Percentiles rank a stretch among this genome's conserved stretches.
phyloP scores from a whole-genome alignment of 2,329 filamentous ascomycete species.

The Hortaea werneckii region DNA sequence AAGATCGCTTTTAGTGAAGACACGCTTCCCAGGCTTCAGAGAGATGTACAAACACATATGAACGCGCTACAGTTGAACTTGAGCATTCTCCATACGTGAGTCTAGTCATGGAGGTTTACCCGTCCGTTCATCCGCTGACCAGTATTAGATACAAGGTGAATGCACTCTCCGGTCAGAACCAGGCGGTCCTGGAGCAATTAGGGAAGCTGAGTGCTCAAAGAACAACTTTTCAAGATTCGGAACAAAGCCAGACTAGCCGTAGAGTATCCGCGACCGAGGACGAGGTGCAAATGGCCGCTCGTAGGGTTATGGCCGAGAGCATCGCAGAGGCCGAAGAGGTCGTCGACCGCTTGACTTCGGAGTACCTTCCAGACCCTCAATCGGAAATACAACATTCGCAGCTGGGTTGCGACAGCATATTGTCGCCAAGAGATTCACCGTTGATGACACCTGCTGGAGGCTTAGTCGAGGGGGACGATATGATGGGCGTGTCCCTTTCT shows the following conservation, averaged over 20 bases:
- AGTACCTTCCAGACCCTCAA: constrained; percentile 8
- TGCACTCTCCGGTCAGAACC: background rate
- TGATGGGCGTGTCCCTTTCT: background rate
- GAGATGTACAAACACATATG: constrained; percentile 13
- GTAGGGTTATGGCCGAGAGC: constrained; percentile 3
- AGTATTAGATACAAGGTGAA: constrained; percentile 7
- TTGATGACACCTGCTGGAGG: background rate
- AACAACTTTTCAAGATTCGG: no score
- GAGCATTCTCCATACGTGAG: constrained; percentile 10
- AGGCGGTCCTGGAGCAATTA: no score
- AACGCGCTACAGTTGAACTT: constrained; percentile 11
- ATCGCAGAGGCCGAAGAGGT: constrained; percentile 10
- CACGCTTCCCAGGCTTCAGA: constrained; percentile 9
- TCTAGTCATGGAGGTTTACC: background rate
- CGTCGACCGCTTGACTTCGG: constrained; percentile 11
- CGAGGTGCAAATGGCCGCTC: no score
- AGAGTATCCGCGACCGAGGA: no score
- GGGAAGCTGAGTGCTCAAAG: no score
- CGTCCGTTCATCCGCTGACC: background rate
- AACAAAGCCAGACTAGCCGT: no score
- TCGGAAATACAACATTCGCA: constrained; percentile 6
- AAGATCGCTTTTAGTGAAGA: constrained; percentile 8
- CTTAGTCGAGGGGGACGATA: background rate
- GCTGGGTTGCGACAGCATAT: background rate
- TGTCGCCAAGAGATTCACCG: background rate